Base-by-base conservation (phyloP, 78 protist species). In the Tieghemostelium lacteum region DNA sequence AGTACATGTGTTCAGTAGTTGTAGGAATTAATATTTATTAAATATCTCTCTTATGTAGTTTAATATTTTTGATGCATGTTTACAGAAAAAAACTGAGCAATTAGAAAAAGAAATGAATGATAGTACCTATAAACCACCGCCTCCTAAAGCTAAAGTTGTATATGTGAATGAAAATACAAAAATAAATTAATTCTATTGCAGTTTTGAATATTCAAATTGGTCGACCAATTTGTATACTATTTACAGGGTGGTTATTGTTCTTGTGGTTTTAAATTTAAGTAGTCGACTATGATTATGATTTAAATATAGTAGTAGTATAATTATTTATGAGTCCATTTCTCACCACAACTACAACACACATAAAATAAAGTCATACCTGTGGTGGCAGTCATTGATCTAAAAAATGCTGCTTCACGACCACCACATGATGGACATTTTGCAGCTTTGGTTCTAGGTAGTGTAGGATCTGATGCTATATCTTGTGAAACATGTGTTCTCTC, bases 381-480 rank as follows among this genome's bases (percentile, higher is more conserved):
- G 16, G 66, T 45, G 14, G 36, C 63, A 33, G 58, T 62, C 75
- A 77, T 65, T 36, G 87, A 77, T 77, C 61, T 70, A 58, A 77
- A 77, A 66, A 77, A 77, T 26, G 73, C 73, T 29, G 87, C 87
- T 36, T 77, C 87, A 54, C 87, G 63, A 65, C 75, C 87, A 65
- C 66, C 75, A 77, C 87, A 77, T 22, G 45, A 7, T 24, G 73
- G 87, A 54, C 87, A 77, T 65, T 65, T 77, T 8, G 75, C 70
- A 14, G 74, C 87, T 65, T 52, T 77, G 22, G 87, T 77, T 64
- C 87, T 69, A 26, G 87, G 87, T 65, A 77, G 37, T 65, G 87
- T 77, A 36, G 87, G 87, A 65, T 77, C 87, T 36, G 75, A 63
- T 52, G 87, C 73, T 52, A 77, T 77, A 52, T 77, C 87, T 42